Conservation (phyloP, 495 filamentous ascomycete genomes). For the Podospora pseudoanserina region DNA sequence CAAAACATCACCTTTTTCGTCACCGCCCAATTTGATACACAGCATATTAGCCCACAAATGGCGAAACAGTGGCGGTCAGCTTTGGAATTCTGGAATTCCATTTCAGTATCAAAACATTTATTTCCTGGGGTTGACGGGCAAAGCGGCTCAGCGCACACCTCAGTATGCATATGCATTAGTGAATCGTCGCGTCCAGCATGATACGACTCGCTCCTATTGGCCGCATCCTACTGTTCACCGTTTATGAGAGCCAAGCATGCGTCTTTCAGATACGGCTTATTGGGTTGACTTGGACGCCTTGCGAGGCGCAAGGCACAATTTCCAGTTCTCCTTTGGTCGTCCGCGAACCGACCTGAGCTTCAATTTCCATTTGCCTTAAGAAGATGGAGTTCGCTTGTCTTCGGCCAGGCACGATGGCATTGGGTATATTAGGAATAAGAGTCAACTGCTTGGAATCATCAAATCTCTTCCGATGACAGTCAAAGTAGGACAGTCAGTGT, state of each 20-base stretch:
- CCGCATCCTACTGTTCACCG: neutral
- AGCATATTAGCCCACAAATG: neutral
- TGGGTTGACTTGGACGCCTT: constrained; percentile 1
- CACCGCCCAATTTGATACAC: neutral
- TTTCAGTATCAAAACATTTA: neutral
- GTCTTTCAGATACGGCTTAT: neutral
- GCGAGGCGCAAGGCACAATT: neutral
- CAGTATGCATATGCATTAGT: constrained; percentile 8
- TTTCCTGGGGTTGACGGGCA: neutral
- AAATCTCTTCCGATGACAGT: neutral
- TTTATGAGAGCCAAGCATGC: neutral
- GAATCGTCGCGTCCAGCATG: neutral
- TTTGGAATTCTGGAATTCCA: neutral
- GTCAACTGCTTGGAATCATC: neutral
- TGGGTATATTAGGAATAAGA: neutral
- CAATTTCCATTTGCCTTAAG: neutral
- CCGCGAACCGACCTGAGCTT: neutral
- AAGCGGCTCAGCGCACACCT: neutral
- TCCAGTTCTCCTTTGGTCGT: neutral
- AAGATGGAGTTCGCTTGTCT: neutral
- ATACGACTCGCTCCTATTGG: neutral
- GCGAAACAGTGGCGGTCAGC: neutral
- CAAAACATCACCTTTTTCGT: neutral
- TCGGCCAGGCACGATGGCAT: neutral
- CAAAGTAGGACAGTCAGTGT: neutral